Conservation (phyloP, 108 stramenopile genomes). For the Cyclotella choctawhatcheeana region DNA sequence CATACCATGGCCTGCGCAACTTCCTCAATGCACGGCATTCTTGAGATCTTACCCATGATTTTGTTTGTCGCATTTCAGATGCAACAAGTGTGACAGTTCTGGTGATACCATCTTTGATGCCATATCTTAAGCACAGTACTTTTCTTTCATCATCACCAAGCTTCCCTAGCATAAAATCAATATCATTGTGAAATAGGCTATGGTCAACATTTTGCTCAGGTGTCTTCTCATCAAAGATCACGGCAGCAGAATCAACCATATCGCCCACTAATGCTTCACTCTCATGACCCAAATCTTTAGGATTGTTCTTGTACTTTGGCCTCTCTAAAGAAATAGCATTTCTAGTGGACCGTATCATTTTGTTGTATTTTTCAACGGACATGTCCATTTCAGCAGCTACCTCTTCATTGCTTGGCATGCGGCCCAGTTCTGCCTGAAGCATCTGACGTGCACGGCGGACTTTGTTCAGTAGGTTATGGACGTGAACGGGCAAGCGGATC, state of each 20-base stretch:
- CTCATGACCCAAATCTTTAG: constrained; percentile 84
- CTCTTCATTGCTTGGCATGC: constrained; percentile 91
- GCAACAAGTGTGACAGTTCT: constrained; percentile 87
- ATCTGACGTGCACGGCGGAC: constrained; percentile 71
- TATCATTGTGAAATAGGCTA: constrained; percentile 76
- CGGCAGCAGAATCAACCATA: constrained; percentile 63
- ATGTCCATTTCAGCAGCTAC: constrained; percentile 86
- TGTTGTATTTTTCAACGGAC: constrained; percentile 81
- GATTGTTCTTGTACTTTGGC: constrained; percentile 83
- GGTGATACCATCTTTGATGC: constrained; percentile 85
- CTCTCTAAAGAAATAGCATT: constrained; percentile 83
- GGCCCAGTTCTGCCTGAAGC: constrained; percentile 71
- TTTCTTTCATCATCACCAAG: constrained; percentile 76
- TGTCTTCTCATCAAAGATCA: constrained; percentile 56
- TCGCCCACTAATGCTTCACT: constrained; percentile 78
- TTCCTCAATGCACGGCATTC: constrained; percentile 88
- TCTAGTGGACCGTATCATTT: constrained; percentile 78
- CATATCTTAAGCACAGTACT: constrained; percentile 81
- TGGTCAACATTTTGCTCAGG: constrained; percentile 80
- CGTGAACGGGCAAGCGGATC: constrained; percentile 96
- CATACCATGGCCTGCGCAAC: constrained; percentile 91
- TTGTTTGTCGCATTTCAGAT: constrained; percentile 76
- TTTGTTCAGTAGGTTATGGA: constrained; percentile 92
- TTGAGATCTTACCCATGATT: constrained; percentile 88
- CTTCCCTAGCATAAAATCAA: constrained; percentile 81